Base-by-base conservation (phyloP, 345 rosid species). In the Moricandia moricandioides region DNA sequence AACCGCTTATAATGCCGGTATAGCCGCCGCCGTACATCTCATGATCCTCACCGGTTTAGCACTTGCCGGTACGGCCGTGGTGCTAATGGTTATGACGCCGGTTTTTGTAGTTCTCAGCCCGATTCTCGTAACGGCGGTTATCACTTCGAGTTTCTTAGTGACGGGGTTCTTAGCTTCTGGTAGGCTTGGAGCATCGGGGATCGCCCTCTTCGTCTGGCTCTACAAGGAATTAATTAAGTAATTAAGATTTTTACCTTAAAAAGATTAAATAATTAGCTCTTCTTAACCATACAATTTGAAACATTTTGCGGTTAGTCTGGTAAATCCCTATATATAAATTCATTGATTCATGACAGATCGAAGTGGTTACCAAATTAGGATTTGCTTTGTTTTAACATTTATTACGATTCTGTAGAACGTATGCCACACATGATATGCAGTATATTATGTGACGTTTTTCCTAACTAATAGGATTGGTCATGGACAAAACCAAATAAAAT, bases 151-250 rank as follows among this genome's bases (percentile, higher is more conserved):
- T 37, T 75, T 91, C 52, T 24, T 91, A 58, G 76, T 72, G 21
- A 76, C 78, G 60, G 93, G 93, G 10, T 89, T 93, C 82, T 16
- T 87, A 47, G 82, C 91, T 31, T 89, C 96, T 0, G 93, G 96
- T 13, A 89, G 96, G 29, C 86, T 89, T 9, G 89, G 93, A 3
- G 79, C 84, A 12, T 91, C 88, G 0, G 88, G 92, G 0, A 67
- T 88, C n/a, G 70, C 85, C 6, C 83, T 89, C 72, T 74, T 93
- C 64, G 70, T 92, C 7, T 93, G 98, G 97, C 83, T 93, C 45
- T 93, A 89, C 79, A 79, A 85, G 91, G 86, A 65, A 12, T 54
- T 55, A 29, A 31, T 75, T 66, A 66, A 58, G 72, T 73, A 66
- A 73, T 17, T 49, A 55, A 60, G n/a, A 16, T 8, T 33, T 59